phyloP scores from a whole-genome alignment of 106 monocot species.

The Apostasia ramifera region DNA sequence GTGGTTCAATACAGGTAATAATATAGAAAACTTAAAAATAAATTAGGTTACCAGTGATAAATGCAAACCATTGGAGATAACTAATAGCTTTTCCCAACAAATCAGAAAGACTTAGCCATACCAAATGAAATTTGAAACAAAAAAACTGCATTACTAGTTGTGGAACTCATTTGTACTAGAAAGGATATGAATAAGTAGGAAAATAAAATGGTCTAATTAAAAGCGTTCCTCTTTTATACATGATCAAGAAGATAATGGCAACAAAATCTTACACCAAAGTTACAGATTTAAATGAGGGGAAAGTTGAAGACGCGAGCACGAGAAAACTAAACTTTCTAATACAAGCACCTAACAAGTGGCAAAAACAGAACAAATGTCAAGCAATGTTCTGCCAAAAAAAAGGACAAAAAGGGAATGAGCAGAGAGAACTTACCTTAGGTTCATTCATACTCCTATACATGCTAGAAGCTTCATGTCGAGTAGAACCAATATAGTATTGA shows the following conservation, averaged over 20 bases:
- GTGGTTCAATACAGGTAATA: no score
- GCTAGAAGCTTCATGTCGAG: slow-evolving; percentile 6
- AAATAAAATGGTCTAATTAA: no score
- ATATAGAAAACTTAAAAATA: no score
- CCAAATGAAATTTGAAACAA: no score
- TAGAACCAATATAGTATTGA: slow-evolving; percentile 23
- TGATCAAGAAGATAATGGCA: background rate
- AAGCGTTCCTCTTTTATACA: background rate
- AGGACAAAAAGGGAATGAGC: background rate
- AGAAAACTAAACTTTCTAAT: background rate
- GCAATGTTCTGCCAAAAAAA: background rate
- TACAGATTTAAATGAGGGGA: background rate
- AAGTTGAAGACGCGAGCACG: background rate
- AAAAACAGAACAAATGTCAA: background rate
- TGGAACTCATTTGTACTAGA: no score
- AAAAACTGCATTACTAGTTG: no score
- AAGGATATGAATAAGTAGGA: no score
- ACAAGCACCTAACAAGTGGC: background rate
- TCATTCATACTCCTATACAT: slow-evolving; percentile 4
- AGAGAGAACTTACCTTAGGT: slow-evolving; percentile 6
- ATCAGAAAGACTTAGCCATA: no score
- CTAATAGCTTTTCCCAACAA: no score
- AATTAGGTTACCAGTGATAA: no score
- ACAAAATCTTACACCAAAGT: background rate
- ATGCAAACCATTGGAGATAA: no score